A percentile compares a stretch with the other conserved stretches of the same genome.
These are phyloP conservation scores for Anaeramoeba flamelloides DNA, from an alignment of 78 protist species.

Conservation along the genomic window DNA sequence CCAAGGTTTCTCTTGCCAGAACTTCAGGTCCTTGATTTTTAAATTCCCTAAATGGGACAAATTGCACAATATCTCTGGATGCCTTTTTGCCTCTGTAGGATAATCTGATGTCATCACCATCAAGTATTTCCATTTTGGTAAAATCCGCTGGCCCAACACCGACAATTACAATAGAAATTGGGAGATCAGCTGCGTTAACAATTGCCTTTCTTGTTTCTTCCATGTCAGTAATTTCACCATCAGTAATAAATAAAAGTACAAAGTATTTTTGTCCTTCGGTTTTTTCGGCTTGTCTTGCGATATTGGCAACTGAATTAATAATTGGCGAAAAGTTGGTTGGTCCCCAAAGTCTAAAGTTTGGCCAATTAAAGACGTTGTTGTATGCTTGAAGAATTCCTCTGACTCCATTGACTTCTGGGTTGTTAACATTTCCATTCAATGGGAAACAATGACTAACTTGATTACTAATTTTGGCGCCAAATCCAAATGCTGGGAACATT, in stretches of 20 bases:
- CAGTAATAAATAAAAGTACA: conserved; percentile 26
- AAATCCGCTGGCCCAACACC: conserved; percentile 30
- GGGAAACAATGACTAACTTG: conserved; percentile 38
- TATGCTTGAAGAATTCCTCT: conserved; percentile 10
- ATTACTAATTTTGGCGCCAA: conserved; percentile 40
- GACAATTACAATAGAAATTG: conserved; percentile 29
- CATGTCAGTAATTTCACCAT: conserved; percentile 19
- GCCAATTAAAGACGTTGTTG: conserved; percentile 1
- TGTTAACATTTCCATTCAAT: background rate
- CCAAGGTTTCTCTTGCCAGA: conserved; percentile 17
- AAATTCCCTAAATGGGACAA: conserved; percentile 27
- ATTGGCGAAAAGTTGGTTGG: conserved; percentile 25
- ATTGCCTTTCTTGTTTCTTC: conserved; percentile 19
- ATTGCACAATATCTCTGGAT: conserved; percentile 18
- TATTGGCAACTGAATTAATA: background rate
- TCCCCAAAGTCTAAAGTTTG: background rate
- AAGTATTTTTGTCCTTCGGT: background rate
- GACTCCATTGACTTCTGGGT: conserved; percentile 1
- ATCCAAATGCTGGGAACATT: conserved; percentile 49
- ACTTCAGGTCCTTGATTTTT: background rate
- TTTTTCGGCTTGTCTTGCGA: background rate
- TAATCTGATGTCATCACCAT: conserved; percentile 9
- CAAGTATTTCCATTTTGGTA: conserved; percentile 17
- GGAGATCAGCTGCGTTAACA: conserved; percentile 20
- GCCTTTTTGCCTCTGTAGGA: background rate